Percentiles rank a stretch among this genome's conserved stretches.
These are phyloP conservation scores for Grigorovia yakushimaensis DNA, from an alignment of 805 yeast species.

Conservation along the genomic window DNA sequence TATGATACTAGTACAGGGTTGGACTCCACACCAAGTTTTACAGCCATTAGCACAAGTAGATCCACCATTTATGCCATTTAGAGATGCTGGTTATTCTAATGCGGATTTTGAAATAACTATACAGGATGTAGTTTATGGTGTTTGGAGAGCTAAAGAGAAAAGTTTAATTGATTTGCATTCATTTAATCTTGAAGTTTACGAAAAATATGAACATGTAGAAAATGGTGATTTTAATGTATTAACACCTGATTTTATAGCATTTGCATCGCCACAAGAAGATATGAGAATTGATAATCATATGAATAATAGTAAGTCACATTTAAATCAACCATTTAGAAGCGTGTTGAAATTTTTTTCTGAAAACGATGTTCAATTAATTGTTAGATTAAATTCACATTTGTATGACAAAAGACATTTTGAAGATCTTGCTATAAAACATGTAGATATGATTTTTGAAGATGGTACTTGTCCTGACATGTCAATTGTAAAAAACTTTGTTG, in stretches of 20 bases:
- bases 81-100: slow-evolving; percentile 95
- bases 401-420: slow-evolving; percentile 82
- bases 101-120: slow-evolving; percentile 91
- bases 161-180: slow-evolving; percentile 76
- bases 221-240: slow-evolving; percentile 92
- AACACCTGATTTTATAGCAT: slow-evolving; percentile 91
- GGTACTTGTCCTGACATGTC: slow-evolving; percentile 97
- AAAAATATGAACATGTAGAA: slow-evolving; percentile 88
- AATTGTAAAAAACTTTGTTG: slow-evolving; percentile 83
- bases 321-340: slow-evolving; percentile 69
- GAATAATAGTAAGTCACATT: slow-evolving; percentile 15
- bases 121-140: slow-evolving; percentile 91
- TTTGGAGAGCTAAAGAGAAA: slow-evolving; percentile 95
- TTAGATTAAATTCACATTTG: slow-evolving; percentile 82
- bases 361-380: slow-evolving; percentile 77
- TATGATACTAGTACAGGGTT: slow-evolving; percentile 87
- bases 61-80: slow-evolving; percentile 88
- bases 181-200: slow-evolving; percentile 89
- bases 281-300: slow-evolving; percentile 21
- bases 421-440: slow-evolving; percentile 72
- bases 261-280: slow-evolving; percentile 89
- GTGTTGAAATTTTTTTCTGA: slow-evolving; percentile 69
- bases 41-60: slow-evolving; percentile 89
- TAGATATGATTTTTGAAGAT: slow-evolving; percentile 95
- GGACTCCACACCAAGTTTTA: slow-evolving; percentile 97